Percentiles rank a stretch among this genome's conserved stretches.
Evolutionary conservation across 2,329 filamentous ascomycete genomes (phyloP).

Genomic region (Fusarium sp.): DNA sequence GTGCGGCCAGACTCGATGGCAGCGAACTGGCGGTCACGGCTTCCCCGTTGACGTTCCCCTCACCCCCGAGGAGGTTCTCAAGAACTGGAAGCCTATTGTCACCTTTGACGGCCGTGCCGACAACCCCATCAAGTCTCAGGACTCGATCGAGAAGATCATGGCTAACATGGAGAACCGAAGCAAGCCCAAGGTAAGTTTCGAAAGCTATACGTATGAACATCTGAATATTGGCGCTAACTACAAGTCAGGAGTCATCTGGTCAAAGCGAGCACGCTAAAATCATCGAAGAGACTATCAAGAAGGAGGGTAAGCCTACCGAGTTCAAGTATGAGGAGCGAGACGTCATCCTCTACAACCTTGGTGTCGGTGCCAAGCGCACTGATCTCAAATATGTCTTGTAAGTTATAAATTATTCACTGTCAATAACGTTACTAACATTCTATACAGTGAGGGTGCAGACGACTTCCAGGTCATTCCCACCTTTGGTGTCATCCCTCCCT

Average conservation of each 20-base stretch:
- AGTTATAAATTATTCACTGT: too few relatives aligned
- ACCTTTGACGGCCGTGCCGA: conserved; percentile 91
- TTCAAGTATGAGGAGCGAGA: conserved; percentile 90
- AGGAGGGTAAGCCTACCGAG: conserved; percentile 77
- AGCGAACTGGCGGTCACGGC: conserved; percentile 87
- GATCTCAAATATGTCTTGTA: conserved; percentile 86
- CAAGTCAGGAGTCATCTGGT: conserved; percentile 46
- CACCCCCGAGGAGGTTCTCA: conserved; percentile 85
- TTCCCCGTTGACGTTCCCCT: conserved; percentile 90
- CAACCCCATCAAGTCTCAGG: conserved; percentile 82
- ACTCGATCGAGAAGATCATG: conserved; percentile 81
- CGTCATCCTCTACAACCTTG: conserved; percentile 94
- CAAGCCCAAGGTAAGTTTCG: conserved; percentile 55
- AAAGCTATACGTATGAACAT: too few relatives aligned
- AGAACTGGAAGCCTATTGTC: conserved; percentile 81
- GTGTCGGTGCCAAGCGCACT: conserved; percentile 89
- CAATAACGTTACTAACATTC: too few relatives aligned
- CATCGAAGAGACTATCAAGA: conserved; percentile 81
- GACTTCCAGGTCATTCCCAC: conserved; percentile 95
- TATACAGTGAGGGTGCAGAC: conserved; percentile 77
- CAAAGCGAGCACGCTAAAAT: conserved; percentile 77
- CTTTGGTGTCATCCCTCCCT: conserved; percentile 96
- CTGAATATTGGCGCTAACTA: too few relatives aligned
- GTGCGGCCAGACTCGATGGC: conserved; percentile 93
- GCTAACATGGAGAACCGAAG: conserved; percentile 87